Conservation (phyloP, 2,329 filamentous ascomycete genomes). For the Podosphaera fusca region DNA sequence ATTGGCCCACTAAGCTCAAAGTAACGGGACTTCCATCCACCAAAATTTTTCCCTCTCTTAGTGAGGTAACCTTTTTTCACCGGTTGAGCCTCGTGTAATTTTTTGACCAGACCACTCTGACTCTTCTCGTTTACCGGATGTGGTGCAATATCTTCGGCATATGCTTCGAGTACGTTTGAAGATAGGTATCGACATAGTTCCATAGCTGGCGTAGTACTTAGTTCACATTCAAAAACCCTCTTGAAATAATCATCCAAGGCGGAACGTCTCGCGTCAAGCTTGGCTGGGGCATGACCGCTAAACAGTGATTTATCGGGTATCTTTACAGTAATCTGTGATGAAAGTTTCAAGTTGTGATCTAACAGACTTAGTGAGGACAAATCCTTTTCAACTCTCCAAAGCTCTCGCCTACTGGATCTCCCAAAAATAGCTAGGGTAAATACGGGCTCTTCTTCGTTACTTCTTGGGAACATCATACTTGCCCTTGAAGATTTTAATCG, state of each 20-base stretch:
- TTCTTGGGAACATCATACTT: conserved; percentile 58
- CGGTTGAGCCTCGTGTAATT: conserved; percentile 39
- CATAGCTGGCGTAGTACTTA: conserved; percentile 54
- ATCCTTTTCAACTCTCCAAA: conserved; percentile 92
- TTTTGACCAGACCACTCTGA: conserved; percentile 20
- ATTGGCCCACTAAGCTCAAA: conserved; percentile 47
- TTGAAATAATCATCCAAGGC: conserved; percentile 75
- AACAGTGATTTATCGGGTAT: conserved; percentile 74
- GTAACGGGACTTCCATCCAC: conserved; percentile 81
- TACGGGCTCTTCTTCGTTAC: conserved; percentile 75
- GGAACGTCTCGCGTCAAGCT: conserved; percentile 63
- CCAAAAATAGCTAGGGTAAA: conserved; percentile 76
- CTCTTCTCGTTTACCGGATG: conserved; percentile 17
- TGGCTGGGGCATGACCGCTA: conserved; percentile 77
- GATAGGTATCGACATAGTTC: conserved; percentile 75
- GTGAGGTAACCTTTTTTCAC: conserved; percentile 79
- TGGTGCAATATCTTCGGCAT: conserved; percentile 30
- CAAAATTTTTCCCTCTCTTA: conserved; percentile 95
- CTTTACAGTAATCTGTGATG: conserved; percentile 46
- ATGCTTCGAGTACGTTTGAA: conserved; percentile 36
- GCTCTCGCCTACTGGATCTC: conserved; percentile 49
- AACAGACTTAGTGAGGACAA: conserved; percentile 58
- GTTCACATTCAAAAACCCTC: conserved; percentile 56
- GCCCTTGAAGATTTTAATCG: conserved; percentile 80
- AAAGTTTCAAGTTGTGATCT: conserved; percentile 58